Evolutionary conservation across 2,329 filamentous ascomycete species (phyloP).

Genomic region (Fragosphaeria purpurea): DNA sequence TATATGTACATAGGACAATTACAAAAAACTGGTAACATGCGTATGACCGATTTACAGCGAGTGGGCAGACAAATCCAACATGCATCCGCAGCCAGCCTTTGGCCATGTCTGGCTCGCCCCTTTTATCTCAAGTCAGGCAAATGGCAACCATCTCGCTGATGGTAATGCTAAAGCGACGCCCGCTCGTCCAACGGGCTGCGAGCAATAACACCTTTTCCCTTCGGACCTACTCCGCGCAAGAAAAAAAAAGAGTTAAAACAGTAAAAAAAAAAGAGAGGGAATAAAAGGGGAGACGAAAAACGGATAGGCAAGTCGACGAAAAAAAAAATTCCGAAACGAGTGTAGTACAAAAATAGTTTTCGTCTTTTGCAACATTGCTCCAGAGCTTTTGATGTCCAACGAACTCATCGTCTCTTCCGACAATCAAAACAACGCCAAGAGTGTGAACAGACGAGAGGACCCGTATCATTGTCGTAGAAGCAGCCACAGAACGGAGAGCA

Average conservation of each 20-base stretch:
- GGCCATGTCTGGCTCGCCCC: not conserved
- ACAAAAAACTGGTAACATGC: no score
- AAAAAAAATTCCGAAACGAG: not conserved
- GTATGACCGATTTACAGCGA: not conserved
- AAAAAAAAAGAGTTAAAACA: no score
- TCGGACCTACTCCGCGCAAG: not conserved
- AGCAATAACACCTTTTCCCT: not conserved
- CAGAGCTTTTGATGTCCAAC: not conserved
- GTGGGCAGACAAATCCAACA: not conserved
- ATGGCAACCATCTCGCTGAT: no score
- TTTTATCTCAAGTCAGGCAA: not conserved
- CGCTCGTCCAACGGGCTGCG: not conserved
- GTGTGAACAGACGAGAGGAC: not conserved
- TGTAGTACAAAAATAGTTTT: not conserved
- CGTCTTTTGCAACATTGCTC: no score
- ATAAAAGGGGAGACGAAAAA: not conserved
- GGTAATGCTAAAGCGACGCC: no score
- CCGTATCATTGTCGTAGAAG: not conserved
- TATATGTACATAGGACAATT: no score
- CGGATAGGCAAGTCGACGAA: not conserved
- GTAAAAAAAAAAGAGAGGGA: no score
- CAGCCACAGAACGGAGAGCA: not conserved
- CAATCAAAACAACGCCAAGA: constrained; percentile 10
- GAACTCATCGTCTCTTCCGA: not conserved
- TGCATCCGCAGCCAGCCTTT: not conserved